Conservation (phyloP, 202 grass and related monocot species). For the Setaria italica region DNA sequence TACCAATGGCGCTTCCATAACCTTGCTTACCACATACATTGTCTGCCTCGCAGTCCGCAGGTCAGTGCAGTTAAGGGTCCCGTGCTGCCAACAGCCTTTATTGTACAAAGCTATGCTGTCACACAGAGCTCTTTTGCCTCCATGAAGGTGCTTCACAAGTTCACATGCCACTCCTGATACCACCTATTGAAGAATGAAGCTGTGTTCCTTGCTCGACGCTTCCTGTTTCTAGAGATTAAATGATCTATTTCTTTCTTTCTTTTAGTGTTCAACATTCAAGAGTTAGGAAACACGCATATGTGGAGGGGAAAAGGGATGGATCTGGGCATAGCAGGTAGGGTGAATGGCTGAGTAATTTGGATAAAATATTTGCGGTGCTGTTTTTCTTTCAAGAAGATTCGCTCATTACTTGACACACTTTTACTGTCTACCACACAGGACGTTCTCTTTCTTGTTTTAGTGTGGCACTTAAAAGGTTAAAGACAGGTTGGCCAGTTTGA, state of each 20-base stretch:
- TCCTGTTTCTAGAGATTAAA: not conserved
- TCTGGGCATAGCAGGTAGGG: not conserved
- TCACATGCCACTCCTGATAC: not conserved
- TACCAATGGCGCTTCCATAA: not conserved
- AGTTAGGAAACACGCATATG: not conserved
- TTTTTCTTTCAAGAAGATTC: not conserved
- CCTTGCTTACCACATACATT: not conserved
- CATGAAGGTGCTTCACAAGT: not conserved
- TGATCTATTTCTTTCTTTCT: not conserved
- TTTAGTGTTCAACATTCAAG: not conserved
- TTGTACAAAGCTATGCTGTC: not conserved
- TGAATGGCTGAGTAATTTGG: not conserved
- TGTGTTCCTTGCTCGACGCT: not conserved
- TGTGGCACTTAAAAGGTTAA: not conserved
- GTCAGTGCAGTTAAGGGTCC: not conserved
- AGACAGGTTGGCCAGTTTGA: not conserved
- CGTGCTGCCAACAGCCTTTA: not conserved
- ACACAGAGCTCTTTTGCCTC: not conserved
- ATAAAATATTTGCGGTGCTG: not conserved
- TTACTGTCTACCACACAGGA: not conserved
- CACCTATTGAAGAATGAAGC: not conserved
- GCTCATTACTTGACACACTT: not conserved
- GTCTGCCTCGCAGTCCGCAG: not conserved
- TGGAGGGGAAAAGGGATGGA: not conserved
- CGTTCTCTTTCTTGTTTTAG: not conserved